phyloP scores from a whole-genome alignment of 805 yeast genomes.

The Saccharomycopsis fermentans region DNA sequence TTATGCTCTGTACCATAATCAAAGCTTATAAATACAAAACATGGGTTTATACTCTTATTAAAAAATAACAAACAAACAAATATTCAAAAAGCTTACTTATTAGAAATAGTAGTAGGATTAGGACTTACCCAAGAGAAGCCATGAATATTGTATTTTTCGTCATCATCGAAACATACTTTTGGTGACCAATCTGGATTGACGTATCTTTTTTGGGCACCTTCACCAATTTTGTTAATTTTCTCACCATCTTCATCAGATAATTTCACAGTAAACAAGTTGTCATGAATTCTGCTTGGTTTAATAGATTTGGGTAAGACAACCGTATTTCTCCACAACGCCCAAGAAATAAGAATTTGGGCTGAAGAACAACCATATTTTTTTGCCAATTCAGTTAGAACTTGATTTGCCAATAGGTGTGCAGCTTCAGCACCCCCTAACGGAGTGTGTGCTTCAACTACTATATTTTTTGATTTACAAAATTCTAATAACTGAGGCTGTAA shows the following conservation, averaged over 20 bases:
- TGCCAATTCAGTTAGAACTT: slow-evolving; percentile 34
- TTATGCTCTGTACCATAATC: background rate
- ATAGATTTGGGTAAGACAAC: slow-evolving; percentile 45
- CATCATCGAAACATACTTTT: slow-evolving; percentile 18
- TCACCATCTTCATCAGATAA: slow-evolving; percentile 30
- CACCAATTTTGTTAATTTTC: slow-evolving; percentile 23
- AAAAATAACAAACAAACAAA: background rate
- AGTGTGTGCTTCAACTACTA: slow-evolving; percentile 62
- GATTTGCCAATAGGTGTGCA: slow-evolving; percentile 42
- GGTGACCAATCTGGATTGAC: slow-evolving; percentile 26
- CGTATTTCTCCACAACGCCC: slow-evolving; percentile 40
- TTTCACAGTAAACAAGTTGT: slow-evolving; percentile 28
- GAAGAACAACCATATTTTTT: slow-evolving; percentile 31
- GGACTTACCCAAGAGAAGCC: slow-evolving; percentile 18
- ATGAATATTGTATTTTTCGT: slow-evolving; percentile 14
- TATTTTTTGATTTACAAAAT: slow-evolving; percentile 41
- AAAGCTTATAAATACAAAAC: background rate
- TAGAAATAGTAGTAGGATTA: slow-evolving; percentile 14
- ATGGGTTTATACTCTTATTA: too few relatives aligned
- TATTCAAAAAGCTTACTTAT: background rate
- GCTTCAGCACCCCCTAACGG: slow-evolving; percentile 64
- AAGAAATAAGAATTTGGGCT: slow-evolving; percentile 37
- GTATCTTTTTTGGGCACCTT: slow-evolving; percentile 27
- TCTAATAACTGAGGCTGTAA: slow-evolving; percentile 53
- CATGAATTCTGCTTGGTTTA: slow-evolving; percentile 33